Evolutionary conservation across 176 grass and related monocot genomes (phyloP).

Genomic region (Miscanthus lutarioriparius): DNA sequence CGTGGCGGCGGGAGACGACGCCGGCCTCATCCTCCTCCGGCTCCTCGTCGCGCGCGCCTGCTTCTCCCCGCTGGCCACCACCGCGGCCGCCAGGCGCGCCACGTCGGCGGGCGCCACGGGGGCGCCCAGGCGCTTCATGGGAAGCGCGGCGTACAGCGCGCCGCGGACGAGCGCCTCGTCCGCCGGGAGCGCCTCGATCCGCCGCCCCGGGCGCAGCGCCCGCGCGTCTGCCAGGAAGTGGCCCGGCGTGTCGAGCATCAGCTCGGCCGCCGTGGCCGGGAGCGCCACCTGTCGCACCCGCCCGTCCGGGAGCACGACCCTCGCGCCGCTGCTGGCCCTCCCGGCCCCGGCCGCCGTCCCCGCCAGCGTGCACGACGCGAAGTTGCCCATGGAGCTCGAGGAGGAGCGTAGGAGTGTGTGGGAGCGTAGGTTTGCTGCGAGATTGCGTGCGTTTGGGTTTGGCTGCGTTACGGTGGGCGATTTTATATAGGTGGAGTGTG

Average conservation of each 20-base stretch:
- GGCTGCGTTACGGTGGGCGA: neutral
- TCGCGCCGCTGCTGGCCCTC: conserved; percentile 13
- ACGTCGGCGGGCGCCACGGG: conserved; percentile 47
- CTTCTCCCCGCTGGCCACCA: conserved; percentile 50
- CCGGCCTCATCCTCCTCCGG: neutral
- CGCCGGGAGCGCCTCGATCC: conserved; percentile 59
- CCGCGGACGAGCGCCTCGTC: conserved; percentile 75
- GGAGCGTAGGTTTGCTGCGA: neutral
- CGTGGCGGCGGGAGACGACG: conserved; percentile 17
- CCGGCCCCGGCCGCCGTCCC: neutral
- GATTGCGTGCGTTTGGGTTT: neutral
- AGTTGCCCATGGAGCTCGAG: conserved; percentile 71
- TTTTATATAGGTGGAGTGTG: conserved; percentile 27
- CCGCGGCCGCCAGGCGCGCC: conserved; percentile 50
- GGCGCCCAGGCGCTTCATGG: conserved; percentile 77
- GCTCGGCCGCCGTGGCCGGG: conserved; percentile 60
- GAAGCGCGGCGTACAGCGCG: conserved; percentile 56
- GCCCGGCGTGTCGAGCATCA: conserved; percentile 84
- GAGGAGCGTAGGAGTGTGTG: neutral
- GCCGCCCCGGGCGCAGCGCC: conserved; percentile 54
- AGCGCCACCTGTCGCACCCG: conserved; percentile 34
- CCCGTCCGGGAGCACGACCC: conserved; percentile 68
- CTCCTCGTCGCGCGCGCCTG: neutral
- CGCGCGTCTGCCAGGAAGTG: conserved; percentile 67
- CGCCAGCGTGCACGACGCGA: conserved; percentile 60